A percentile compares a stretch with the other conserved stretches of the same genome.
Conservation (phyloP, 2,329 filamentous ascomycete genomes). For the Aspergillus sp. region DNA sequence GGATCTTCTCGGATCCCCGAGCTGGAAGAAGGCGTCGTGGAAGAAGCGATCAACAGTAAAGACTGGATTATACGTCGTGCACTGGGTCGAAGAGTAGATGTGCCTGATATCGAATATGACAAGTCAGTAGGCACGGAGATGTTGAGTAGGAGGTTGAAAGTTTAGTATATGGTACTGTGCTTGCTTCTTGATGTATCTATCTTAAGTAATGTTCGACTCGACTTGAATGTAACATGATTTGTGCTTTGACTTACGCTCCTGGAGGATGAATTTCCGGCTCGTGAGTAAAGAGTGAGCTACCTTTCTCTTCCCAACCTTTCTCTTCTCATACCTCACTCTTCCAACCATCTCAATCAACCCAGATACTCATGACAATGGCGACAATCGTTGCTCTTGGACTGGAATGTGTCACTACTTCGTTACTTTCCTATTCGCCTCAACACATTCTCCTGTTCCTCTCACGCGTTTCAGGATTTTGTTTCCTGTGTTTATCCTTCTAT, state of each 20-base stretch:
- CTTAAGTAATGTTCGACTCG: background rate
- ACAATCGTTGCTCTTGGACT: background rate
- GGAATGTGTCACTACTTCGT: background rate
- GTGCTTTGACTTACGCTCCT: background rate
- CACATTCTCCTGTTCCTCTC: background rate
- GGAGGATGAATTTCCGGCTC: background rate
- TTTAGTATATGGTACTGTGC: conserved; percentile 9
- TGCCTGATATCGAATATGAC: conserved; percentile 32
- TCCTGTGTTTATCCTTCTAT: background rate
- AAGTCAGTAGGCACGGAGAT: conserved; percentile 35
- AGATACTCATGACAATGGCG: background rate
- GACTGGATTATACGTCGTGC: conserved; percentile 45
- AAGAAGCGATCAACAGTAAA: conserved; percentile 41
- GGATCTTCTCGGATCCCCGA: conserved; percentile 35
- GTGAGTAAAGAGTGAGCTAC: background rate
- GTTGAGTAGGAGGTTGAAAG: conserved; percentile 32
- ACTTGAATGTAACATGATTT: background rate
- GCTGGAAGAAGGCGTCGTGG: conserved; percentile 28
- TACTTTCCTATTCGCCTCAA: background rate
- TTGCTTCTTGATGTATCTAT: background rate
- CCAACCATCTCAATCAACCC: background rate
- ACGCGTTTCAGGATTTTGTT: background rate
- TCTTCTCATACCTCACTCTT: background rate
- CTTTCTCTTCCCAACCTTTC: background rate
- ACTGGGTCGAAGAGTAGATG: conserved; percentile 33